phyloP scores from a whole-genome alignment of 768 basidiomycete genomes.

The Lepiota brunneoincarnata region DNA sequence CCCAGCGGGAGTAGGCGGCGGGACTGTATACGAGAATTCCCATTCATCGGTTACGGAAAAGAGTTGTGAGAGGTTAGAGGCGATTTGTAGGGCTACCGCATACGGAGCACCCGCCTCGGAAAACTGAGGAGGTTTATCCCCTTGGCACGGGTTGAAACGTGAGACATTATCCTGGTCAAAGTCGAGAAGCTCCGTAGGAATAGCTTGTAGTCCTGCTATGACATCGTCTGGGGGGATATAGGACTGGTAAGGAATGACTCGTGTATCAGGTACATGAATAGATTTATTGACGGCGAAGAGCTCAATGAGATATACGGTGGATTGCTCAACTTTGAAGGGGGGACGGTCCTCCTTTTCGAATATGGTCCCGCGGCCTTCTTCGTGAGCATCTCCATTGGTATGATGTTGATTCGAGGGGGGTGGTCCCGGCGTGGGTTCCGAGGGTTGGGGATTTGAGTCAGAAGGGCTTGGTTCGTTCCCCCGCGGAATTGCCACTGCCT shows the following conservation, averaged over 20 bases:
- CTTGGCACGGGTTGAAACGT: constrained; percentile 52
- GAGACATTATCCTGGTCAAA: constrained; percentile 37
- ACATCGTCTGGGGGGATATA: constrained; percentile 53
- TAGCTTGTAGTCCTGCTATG: constrained; percentile 44
- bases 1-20: constrained; percentile 19
- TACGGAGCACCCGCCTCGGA: constrained; percentile 58
- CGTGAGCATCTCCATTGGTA: constrained; percentile 10
- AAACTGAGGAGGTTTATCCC: constrained; percentile 32
- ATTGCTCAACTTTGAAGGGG: constrained; percentile 62
- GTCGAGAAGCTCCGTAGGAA: constrained; percentile 41
- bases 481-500: constrained; percentile 7
- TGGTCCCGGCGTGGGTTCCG: not conserved
- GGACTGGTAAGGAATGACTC: constrained; percentile 75
- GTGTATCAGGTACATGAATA: constrained; percentile 47
- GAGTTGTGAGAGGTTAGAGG: constrained; percentile 53
- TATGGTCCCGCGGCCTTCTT: constrained; percentile 21
- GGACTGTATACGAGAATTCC: constrained; percentile 52
- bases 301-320: constrained; percentile 63
- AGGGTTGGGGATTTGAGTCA: constrained; percentile 1
- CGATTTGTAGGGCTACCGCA: constrained; percentile 72
- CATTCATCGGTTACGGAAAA: constrained; percentile 79
- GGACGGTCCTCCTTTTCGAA: constrained; percentile 20
- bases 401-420: constrained; percentile 1
- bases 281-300: constrained; percentile 56
- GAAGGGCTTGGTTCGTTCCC: constrained; percentile 2